Evolutionary conservation across 2,329 filamentous ascomycete species (phyloP), one percentile per base, ranked within the genome.

Genomic region (Epichloe gansuensis): DNA sequence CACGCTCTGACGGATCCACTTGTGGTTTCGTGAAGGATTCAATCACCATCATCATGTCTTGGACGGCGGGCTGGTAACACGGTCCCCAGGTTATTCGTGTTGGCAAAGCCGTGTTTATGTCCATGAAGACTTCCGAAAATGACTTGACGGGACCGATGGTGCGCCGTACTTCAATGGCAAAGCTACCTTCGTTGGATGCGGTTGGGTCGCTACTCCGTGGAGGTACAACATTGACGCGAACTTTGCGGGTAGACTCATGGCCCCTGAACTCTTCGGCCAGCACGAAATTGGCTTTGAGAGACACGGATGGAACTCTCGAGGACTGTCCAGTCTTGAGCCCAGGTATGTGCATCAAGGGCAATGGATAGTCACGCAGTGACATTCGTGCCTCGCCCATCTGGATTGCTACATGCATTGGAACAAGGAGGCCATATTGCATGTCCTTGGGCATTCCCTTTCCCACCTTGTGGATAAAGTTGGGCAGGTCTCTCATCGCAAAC

Each of bases 11-110:
- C 1, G 88, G 86, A 66, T 98, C 94, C 31, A 96, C 76, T 57
- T 91, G 91, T 7, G 91, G 89, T 65, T 98, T 98, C 1, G 91
- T 96, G 66, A 98, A 97, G 2, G 88, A 91, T 69, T 98, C 93
- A 56, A 98, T 87, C 28, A 91, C 91, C 80, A 97, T 96, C 93
- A 98, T 98, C 86, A 97, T 95, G 64, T 98, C 94, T 67, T 98
- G 93, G 48, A 98, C 91, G 1, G 91, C 91, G 31, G 94, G 93
- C 63, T 98, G 94, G 63, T 97, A 98, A 2, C 91, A 95, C 46
- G 93, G 91, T 7, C 91, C 91, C 94, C 93, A 98, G 0, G 91
- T 96, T 51, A 98, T 91, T 45, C 88, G 83, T 0, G 93, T 98
- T 2, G 94, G 88, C 54, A 91, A 81, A 51, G 85, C 86, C 2